Percentiles rank a stretch among this genome's conserved stretches.
phyloP scores from a whole-genome alignment of 2,329 filamentous ascomycete species.

The Stemphylium vesicarium region DNA sequence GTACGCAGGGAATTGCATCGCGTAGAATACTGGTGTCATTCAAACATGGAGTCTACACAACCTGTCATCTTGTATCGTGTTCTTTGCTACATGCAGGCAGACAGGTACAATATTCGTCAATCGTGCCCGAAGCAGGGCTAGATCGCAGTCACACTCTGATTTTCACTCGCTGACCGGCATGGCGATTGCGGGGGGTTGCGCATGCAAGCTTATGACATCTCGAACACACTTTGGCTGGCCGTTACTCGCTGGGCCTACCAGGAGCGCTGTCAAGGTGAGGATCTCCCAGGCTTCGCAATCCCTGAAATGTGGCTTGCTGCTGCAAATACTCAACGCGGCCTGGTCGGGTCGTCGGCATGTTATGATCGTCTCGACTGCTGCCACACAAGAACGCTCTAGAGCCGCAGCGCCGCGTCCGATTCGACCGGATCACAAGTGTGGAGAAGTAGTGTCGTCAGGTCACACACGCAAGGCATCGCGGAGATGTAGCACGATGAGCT shows the following conservation, averaged over 20 bases:
- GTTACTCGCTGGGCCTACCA: conserved; percentile 32
- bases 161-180: conserved; percentile 38
- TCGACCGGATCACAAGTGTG: conserved; percentile 7
- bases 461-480: conserved; percentile 25
- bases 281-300: conserved; percentile 36
- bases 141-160: conserved; percentile 12
- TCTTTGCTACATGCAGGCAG: background rate
- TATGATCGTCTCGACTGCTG: conserved; percentile 12
- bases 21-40: background rate
- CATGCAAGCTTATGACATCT: conserved; percentile 26
- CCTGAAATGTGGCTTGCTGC: conserved; percentile 42
- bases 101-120: conserved; percentile 8
- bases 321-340: conserved; percentile 35
- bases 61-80: background rate
- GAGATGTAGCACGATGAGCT: conserved; percentile 27
- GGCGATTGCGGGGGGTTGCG: conserved; percentile 36
- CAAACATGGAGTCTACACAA: background rate
- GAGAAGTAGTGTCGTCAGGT: conserved; percentile 21
- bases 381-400: conserved; percentile 12
- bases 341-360: conserved; percentile 18
- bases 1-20: conserved; percentile 9
- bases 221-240: conserved; percentile 41
- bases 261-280: conserved; percentile 31
- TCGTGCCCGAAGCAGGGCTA: conserved; percentile 7
- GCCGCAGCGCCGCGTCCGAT: conserved; percentile 4